Conservation (phyloP, 768 basidiomycete species). For the Auricularia sp. region DNA sequence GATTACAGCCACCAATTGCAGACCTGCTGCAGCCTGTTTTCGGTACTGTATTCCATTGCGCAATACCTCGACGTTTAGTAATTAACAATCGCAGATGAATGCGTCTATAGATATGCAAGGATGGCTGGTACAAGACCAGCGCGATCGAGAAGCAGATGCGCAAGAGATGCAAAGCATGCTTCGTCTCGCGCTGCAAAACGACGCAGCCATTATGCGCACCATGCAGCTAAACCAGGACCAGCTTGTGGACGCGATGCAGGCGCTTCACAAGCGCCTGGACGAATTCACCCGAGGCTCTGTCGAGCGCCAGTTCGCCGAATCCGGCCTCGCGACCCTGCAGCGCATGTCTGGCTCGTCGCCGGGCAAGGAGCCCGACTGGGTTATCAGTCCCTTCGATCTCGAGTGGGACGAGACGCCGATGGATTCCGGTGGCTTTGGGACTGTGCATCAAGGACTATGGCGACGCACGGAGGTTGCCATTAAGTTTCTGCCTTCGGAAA, state of each 20-base stretch:
- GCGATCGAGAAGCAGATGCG: background rate
- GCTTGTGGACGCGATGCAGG: background rate
- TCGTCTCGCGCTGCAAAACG: background rate
- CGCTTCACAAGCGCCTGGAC: background rate
- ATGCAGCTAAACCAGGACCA: background rate
- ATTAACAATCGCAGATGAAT: background rate
- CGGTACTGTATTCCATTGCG: background rate
- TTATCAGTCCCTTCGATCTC: background rate
- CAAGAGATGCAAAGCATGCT: background rate
- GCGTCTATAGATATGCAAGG: background rate
- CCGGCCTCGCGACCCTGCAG: background rate
- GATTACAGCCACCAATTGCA: background rate
- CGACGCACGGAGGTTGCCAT: slow-evolving; percentile 39
- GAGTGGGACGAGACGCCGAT: background rate
- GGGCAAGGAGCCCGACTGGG: background rate
- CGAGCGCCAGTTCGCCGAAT: background rate
- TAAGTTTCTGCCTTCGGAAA: slow-evolving; percentile 35
- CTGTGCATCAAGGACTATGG: background rate
- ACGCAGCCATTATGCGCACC: background rate
- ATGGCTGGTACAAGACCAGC: background rate
- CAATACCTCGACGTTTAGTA: background rate
- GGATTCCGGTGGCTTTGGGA: background rate
- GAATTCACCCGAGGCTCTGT: background rate
- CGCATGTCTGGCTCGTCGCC: background rate
- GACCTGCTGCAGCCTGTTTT: background rate